Evolutionary conservation across 1,139 yeast genomes (phyloP).

Genomic region (Meyerozyma elateridarum): DNA sequence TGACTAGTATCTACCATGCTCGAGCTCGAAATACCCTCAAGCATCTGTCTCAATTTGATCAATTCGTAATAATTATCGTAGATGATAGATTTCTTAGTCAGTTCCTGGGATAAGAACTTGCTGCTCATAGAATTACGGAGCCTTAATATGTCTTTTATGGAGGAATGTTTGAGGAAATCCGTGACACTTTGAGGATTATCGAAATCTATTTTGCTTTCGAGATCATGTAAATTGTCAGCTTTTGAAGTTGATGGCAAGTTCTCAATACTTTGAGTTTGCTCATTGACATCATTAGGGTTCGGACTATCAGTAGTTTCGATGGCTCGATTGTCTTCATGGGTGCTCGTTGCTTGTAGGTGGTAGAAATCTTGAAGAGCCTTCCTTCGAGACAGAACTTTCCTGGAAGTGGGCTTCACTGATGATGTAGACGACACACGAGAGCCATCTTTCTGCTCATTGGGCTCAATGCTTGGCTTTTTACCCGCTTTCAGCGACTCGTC

Average conservation of each 20-base stretch:
- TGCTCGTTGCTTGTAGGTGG: constrained; percentile 29
- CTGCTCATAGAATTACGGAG: constrained; percentile 30
- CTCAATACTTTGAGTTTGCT: no score
- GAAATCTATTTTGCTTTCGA: no score
- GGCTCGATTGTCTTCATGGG: no score
- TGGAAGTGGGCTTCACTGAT: constrained; percentile 10
- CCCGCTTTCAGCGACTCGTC: no score
- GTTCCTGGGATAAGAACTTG: constrained; percentile 34
- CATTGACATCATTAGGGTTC: no score
- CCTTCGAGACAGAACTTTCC: constrained; percentile 38
- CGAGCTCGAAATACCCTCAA: constrained; percentile 23
- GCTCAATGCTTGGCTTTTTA: no score
- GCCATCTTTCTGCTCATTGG: not conserved
- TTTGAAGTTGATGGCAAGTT: no score
- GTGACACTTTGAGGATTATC: constrained; percentile 20
- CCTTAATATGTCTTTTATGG: constrained; percentile 31
- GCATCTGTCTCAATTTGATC: constrained; percentile 37
- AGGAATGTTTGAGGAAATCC: constrained; percentile 13
- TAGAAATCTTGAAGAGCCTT: constrained; percentile 44
- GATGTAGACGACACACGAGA: constrained; percentile 15
- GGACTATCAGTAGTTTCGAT: no score
- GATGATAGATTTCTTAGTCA: constrained; percentile 43
- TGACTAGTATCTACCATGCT: constrained; percentile 7
- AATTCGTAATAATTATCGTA: constrained; percentile 50
- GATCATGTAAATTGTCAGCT: no score